These are phyloP conservation scores for Trebouxia sp. DNA, from an alignment of 139 green algal species.

Conservation along the genomic window DNA sequence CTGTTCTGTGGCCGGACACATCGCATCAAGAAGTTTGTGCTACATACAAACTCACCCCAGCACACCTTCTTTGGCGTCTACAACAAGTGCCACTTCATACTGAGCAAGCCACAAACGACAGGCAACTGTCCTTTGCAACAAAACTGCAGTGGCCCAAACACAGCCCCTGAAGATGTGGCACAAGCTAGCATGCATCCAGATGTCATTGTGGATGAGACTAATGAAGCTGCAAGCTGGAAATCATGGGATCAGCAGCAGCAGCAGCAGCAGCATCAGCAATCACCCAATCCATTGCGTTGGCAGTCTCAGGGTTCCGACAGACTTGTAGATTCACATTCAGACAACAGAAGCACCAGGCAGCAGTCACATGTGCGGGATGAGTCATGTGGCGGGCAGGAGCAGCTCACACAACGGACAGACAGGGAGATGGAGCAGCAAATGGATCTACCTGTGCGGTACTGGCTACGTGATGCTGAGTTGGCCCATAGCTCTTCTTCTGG, in stretches of 20 bases:
- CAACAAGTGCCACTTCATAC: conserved; percentile 59
- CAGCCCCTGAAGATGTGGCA: too few relatives aligned
- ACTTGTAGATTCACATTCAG: too few relatives aligned
- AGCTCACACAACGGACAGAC: neutral
- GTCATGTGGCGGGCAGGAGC: too few relatives aligned
- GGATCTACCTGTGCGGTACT: neutral
- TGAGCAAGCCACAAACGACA: neutral
- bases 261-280: neutral
- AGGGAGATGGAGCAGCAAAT: neutral
- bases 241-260: too few relatives aligned
- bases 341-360: neutral
- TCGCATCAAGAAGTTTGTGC: conserved; percentile 58
- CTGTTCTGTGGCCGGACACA: conserved; percentile 53
- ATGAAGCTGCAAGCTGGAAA: neutral
- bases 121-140: neutral
- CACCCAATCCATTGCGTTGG: too few relatives aligned
- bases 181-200: too few relatives aligned
- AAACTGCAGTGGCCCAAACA: neutral
- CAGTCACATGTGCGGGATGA: neutral
- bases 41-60: conserved; percentile 58
- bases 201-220: neutral
- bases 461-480: neutral
- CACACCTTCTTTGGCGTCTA: conserved; percentile 60
- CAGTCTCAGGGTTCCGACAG: too few relatives aligned
- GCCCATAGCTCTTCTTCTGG: neutral